Evolutionary conservation across 2,329 filamentous ascomycete species (phyloP), one percentile per base, ranked within the genome.

Genomic region (Trichoderma arundinaceum): DNA sequence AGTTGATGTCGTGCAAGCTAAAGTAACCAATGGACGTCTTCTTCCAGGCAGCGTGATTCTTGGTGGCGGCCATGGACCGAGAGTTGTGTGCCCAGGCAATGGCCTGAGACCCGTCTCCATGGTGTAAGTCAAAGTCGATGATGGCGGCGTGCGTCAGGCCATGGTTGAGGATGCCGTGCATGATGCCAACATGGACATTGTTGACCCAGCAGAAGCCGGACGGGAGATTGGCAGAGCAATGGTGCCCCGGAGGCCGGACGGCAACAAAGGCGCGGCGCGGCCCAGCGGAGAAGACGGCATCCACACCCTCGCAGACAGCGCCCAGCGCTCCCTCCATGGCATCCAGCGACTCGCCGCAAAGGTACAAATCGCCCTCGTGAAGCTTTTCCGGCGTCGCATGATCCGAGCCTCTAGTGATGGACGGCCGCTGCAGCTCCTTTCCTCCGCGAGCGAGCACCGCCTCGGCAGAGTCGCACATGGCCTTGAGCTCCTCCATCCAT

Each of bases 191-290:
- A 74, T 98, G 94, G 0, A 99, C 93, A 74, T 99, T 99, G 77
- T 99, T 99, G 58, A 99, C 81, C 94, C 95, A 99, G 80, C 95
- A 99, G 75, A 99, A 99, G 0, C 95, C 95, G 2, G 94, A 97
- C 0, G 95, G 95, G 72, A 90, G 90, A 57, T 90, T 87, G 4
- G 92, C 88, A 2, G 94, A 97, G 78, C 95, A 99, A 75, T 99
- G 95, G 75, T 99, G 95, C 1, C 95, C 95, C 0, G 95, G 95
- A 4, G 95, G 95, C 38, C 95, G 88, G 57, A 98, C 91, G 33
- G 91, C 94, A 57, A 98, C 92, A 76, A 99, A 99, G 0, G 94
- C 93, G 64, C 92, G 88, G 52, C 85, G 88, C 22, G 90, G 89
- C 3, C 87, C 85, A 2, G 79, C 77, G 48, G 64, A 82, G 72